Conservation (phyloP, 345 rosid genomes). For the Kernera saxatilis region DNA sequence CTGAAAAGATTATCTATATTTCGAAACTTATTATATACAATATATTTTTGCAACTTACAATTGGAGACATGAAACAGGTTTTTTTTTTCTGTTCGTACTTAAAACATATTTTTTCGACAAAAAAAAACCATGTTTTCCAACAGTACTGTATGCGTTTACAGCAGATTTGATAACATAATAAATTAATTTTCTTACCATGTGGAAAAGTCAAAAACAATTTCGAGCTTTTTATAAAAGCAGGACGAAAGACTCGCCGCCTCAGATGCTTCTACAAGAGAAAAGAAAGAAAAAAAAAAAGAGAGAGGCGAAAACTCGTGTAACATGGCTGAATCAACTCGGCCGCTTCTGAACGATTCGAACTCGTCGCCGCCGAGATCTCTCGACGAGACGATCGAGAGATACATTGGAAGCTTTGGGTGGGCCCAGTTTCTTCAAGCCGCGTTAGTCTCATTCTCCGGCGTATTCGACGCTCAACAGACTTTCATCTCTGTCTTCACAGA, state of each 20-base stretch:
- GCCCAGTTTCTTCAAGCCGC: slow-evolving; percentile 47
- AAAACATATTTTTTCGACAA: too few relatives aligned
- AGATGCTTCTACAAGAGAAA: neutral
- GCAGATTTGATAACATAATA: neutral
- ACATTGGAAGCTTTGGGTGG: slow-evolving; percentile 29
- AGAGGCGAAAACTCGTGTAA: neutral
- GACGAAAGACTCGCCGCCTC: slow-evolving; percentile 4
- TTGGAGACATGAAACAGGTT: neutral
- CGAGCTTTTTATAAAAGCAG: neutral
- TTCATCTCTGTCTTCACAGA: slow-evolving; percentile 60
- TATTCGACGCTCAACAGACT: slow-evolving; percentile 65
- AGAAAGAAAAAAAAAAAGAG: neutral
- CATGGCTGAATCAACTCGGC: slow-evolving; percentile 28
- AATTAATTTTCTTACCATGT: neutral
- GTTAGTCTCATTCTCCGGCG: slow-evolving; percentile 46
- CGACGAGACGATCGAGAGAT: slow-evolving; percentile 25
- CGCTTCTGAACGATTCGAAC: slow-evolving; percentile 23
- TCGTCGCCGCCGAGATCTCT: slow-evolving; percentile 16
- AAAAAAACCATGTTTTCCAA: too few relatives aligned
- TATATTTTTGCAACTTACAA: neutral
- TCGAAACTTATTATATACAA: too few relatives aligned
- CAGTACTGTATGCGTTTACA: neutral
- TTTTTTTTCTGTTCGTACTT: too few relatives aligned
- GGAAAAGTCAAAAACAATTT: neutral
- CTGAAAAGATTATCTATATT: too few relatives aligned